phyloP scores from a whole-genome alignment of 352 stramenopile genomes.

The Peronospora farinosa region DNA sequence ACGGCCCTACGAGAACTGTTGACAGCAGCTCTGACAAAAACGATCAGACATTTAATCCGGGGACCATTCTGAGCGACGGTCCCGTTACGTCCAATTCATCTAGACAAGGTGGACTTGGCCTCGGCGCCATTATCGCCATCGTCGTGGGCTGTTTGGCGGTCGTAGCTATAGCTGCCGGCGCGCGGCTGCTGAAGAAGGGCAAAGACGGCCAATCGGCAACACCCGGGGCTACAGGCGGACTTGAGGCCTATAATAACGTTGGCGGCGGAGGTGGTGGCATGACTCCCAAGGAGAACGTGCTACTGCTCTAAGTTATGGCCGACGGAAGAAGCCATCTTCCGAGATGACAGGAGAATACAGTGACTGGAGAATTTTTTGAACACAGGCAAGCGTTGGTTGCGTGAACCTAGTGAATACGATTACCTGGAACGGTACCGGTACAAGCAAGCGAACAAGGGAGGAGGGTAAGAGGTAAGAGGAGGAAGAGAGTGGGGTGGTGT shows the following conservation, averaged over 20 bases:
- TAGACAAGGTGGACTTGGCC: slow-evolving; percentile 16
- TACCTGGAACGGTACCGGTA: slow-evolving; percentile 9
- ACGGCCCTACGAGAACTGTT: slow-evolving; percentile 11
- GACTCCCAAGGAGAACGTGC: slow-evolving; percentile 77
- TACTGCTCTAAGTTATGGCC: slow-evolving; percentile 74
- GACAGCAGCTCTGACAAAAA: slow-evolving; percentile 32
- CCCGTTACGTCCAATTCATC: slow-evolving; percentile 4
- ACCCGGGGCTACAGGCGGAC: slow-evolving; percentile 29
- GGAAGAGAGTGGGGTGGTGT: slow-evolving; percentile 11
- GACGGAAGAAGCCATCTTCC: slow-evolving; percentile 1
- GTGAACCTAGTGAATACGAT: slow-evolving; percentile 17
- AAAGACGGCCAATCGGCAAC: slow-evolving; percentile 52
- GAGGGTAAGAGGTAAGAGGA: too few species aligned
- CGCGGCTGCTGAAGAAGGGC: slow-evolving; percentile 57
- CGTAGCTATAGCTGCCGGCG: slow-evolving; percentile 59
- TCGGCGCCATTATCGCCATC: slow-evolving; percentile 46
- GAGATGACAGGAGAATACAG: slow-evolving; percentile 27
- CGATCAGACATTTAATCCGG: slow-evolving; percentile 34
- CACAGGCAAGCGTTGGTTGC: slow-evolving; percentile 19
- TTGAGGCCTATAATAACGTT: slow-evolving; percentile 45
- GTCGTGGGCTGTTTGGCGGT: slow-evolving; percentile 68
- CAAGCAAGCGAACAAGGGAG: slow-evolving; percentile 9
- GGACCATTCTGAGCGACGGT: slow-evolving; percentile 29
- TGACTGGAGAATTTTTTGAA: slow-evolving; percentile 33
- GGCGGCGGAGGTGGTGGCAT: slow-evolving; percentile 53